Conservation (phyloP, 441 rosid species). For the Codiaeum variegatum region DNA sequence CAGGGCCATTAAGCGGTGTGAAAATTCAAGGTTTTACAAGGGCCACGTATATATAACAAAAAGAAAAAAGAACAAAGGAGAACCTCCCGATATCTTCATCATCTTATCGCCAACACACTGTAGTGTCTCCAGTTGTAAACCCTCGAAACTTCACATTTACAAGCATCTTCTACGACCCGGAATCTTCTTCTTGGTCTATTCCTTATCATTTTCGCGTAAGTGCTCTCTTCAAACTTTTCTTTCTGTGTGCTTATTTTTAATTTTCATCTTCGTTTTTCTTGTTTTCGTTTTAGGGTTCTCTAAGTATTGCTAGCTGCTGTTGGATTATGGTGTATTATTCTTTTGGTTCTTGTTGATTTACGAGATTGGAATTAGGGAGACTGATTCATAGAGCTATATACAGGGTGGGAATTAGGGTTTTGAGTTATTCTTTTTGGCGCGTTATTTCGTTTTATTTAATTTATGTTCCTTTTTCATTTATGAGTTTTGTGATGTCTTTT, state of each 20-base stretch:
- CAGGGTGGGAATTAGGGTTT: constrained; percentile 13
- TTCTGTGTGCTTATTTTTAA: neutral
- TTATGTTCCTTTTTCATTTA: neutral
- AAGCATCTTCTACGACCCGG: neutral
- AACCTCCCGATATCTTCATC: neutral
- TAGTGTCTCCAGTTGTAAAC: constrained; percentile 6
- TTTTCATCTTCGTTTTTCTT: neutral
- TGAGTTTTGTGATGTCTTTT: neutral
- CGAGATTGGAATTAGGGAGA: neutral
- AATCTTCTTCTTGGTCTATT: neutral
- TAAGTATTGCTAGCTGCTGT: neutral
- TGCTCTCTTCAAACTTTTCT: neutral
- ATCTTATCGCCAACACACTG: no score
- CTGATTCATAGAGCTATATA: neutral
- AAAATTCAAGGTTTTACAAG: neutral
- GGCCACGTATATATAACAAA: neutral
- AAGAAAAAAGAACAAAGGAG: neutral
- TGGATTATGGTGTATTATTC: no score
- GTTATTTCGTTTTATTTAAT: neutral
- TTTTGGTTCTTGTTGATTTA: neutral
- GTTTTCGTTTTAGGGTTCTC: neutral
- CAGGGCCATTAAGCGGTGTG: neutral
- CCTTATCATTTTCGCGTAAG: neutral
- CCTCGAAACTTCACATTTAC: neutral
- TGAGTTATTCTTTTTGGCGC: neutral